These are phyloP conservation scores for Ascomycota sp. DNA, from an alignment of 2,329 filamentous ascomycete species.

Conservation along the genomic window DNA sequence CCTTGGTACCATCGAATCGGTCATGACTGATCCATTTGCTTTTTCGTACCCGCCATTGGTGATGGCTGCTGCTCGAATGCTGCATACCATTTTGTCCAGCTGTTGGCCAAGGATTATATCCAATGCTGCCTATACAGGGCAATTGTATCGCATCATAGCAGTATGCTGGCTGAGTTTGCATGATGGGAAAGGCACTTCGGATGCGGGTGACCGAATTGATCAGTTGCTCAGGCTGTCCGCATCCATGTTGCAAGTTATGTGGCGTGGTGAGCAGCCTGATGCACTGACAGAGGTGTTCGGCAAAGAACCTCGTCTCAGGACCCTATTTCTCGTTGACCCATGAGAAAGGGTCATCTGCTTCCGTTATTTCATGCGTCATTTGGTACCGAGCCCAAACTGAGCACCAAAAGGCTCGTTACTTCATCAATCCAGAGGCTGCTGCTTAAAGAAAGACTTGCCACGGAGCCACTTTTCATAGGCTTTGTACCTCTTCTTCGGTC, in stretches of 20 bases:
- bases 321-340: constrained; percentile 5
- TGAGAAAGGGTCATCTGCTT: neutral
- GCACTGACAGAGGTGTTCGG: neutral
- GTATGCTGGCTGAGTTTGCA: constrained; percentile 40
- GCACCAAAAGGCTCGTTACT: too few species aligned
- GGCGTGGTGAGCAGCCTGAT: neutral
- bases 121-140: constrained; percentile 31
- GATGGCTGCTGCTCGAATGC: constrained; percentile 25
- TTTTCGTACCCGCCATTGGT: constrained; percentile 32
- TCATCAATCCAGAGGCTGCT: constrained; percentile 43
- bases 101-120: constrained; percentile 46
- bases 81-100: constrained; percentile 37
- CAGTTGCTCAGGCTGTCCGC: constrained; percentile 4
- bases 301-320: constrained; percentile 11
- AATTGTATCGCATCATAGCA: constrained; percentile 40
- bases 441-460: constrained; percentile 92
- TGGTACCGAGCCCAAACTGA: too few species aligned
- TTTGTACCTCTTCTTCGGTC: constrained; percentile 86
- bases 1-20: constrained; percentile 42
- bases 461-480: constrained; percentile 87
- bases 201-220: too few species aligned
- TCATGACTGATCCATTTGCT: constrained; percentile 50
- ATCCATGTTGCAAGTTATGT: neutral
- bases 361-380: too few species aligned
- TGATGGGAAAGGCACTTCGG: constrained; percentile 5